Base-by-base conservation (phyloP, 1,284 basidiomycete genomes). In the Butyriboletus appendiculatus region DNA sequence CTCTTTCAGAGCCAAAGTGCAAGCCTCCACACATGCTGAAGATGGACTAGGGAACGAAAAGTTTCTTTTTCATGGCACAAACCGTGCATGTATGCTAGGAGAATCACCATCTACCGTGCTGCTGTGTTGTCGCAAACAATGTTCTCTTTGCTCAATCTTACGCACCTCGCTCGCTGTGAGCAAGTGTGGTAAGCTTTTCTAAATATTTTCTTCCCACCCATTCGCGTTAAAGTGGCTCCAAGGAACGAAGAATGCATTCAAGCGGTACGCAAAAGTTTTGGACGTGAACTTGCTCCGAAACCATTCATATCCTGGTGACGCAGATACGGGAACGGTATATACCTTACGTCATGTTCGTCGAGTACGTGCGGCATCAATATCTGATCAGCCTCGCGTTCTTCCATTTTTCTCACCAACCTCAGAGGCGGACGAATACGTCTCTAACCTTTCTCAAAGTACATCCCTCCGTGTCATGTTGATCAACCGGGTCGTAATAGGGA, bases 401-500 rank as follows among this genome's bases (percentile, higher is more conserved):
- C 38, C 12, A 28, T 42, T 24, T 24, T 46, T 35, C 40, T 60
- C 48, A 54, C 40, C 58, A 44, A 40, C 28, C 49, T 20, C 55
- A 84, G 82, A 84, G 65, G 82, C 82, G 28, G 82, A 84, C 49
- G 81, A 82, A 62, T 85, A 84, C 62, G 68, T 71, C 24, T 60
- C 60, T 37, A 81, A 77, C 54, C 56, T 65, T 10, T 69, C 73
- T 34, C 60, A 69, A 28, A 60, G 68, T 24, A 70, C 75, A 4
- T 60, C 63, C 9, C 70, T 73, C 30, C 76, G 76, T n/a, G 76
- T 77, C 12, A 64, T 84, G 49, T 70, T 85, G 15, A 71, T 82
- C 37, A 82, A 76, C 62, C 75, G 80, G 30, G 82, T 85, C 14
- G 74, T 84, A 11, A 76, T 79, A 37, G 83, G 83, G 2, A 82